phyloP scores from a whole-genome alignment of 2,329 filamentous ascomycete genomes.

The Talaromyces atroroseus region DNA sequence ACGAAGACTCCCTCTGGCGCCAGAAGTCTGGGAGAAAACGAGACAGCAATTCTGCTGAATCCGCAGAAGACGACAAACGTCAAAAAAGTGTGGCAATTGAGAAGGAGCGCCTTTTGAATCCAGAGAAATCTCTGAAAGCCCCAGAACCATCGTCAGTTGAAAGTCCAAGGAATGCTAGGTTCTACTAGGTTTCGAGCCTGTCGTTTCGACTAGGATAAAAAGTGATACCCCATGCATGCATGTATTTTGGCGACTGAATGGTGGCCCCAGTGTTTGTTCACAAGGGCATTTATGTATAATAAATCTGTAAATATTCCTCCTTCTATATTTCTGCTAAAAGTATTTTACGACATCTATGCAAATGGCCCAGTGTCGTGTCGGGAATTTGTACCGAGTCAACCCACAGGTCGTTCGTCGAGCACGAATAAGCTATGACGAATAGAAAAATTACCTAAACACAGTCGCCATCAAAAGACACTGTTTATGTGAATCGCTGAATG shows the following conservation, averaged over 20 bases:
- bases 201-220: not conserved
- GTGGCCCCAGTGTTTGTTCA: not conserved
- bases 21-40: slow-evolving; percentile 18
- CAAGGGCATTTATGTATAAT: not conserved
- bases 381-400: not conserved
- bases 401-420: not conserved
- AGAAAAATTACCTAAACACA: not conserved
- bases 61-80: not conserved
- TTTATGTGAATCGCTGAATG: too few species aligned
- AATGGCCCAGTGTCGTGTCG: not conserved
- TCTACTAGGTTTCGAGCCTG: slow-evolving; percentile 3
- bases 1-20: slow-evolving; percentile 36
- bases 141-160: not conserved
- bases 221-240: slow-evolving; percentile 10
- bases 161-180: not conserved
- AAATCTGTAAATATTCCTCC: not conserved
- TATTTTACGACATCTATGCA: not conserved
- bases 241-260: not conserved
- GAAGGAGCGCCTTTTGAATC: not conserved
- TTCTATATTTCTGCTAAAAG: not conserved
- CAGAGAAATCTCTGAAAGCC: not conserved
- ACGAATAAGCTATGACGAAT: too few species aligned
- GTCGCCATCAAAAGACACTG: not conserved
- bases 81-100: not conserved
- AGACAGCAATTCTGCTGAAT: not conserved